Base-by-base conservation (phyloP, 495 filamentous ascomycete genomes). In the Aspergillus conjunctus region DNA sequence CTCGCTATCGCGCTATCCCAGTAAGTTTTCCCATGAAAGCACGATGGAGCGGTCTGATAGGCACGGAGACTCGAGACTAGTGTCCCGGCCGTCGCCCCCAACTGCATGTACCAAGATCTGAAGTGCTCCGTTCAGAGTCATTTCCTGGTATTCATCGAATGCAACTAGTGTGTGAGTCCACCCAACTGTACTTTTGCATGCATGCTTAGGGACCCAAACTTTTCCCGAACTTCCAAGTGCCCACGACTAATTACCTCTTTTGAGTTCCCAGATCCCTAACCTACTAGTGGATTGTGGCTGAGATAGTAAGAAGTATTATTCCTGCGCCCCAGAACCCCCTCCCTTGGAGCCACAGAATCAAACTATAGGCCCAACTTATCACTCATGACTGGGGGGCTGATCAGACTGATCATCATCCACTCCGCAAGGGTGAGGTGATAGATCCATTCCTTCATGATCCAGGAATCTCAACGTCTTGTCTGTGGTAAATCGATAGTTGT, bases 141-240 rank as follows among this genome's bases (percentile, higher is more conserved):
- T 33, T 61, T 61, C 59, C 59, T 51, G 59, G 59, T 39, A 54
- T 56, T 50, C 51, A 34, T 44, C n/a, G 34, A 26, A 33, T 60
- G 58, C 58, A 57, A 37, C 54, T 46, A 48, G 44, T 37, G n/a
- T n/a, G n/a, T 37, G 17, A 21, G 34, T 21, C 9, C 1, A 41
- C 51, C 43, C 21, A 50, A 61, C 59, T 61, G 59, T 61, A 61
- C 59, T 61, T 61, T 54, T 61, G 51, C 52, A 41, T 54, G 52
- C 58, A 22, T 26, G 12, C 18, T 32, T 39, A 41, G 11, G 37
- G 37, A 4, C 37, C 37, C 37, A 41, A 41, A 41, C 37, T 41
- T 41, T 3, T 11, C 37, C 11, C 11, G 37, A 41, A 14, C 6
- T n/a, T 41, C 8, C 9, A 26, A 26, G 26, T 26, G 26, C 26